Conservation (phyloP, 1,139 yeast genomes). For the Blastobotrys persicus region DNA sequence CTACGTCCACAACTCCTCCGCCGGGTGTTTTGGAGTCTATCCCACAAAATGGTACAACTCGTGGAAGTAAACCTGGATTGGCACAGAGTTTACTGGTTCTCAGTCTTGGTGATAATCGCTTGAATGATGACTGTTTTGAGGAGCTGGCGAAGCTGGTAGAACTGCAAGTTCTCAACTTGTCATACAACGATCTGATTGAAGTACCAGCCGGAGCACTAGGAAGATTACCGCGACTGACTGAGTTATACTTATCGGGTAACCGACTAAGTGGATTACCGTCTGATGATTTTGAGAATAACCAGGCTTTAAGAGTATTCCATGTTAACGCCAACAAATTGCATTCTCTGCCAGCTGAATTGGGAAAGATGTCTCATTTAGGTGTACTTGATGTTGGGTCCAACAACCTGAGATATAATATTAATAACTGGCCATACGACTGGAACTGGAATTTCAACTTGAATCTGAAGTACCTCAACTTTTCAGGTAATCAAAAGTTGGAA, state of each 20-base stretch:
- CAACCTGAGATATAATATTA: constrained; percentile 83
- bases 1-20: constrained; percentile 3
- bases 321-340: constrained; percentile 83
- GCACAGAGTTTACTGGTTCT: constrained; percentile 51
- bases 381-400: constrained; percentile 91
- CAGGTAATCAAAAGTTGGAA: constrained; percentile 90
- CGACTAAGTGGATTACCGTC: constrained; percentile 75
- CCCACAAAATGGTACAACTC: constrained; percentile 6
- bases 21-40: not conserved
- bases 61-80: constrained; percentile 10
- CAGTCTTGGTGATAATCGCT: constrained; percentile 77
- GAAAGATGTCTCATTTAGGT: constrained; percentile 60
- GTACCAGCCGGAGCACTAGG: constrained; percentile 71
- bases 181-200: constrained; percentile 82
- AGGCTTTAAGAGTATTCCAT: constrained; percentile 58
- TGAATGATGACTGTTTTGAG: constrained; percentile 75
- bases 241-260: constrained; percentile 83
- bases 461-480: constrained; percentile 76
- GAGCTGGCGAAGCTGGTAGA: constrained; percentile 59
- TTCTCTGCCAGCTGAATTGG: constrained; percentile 85
- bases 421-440: constrained; percentile 97
- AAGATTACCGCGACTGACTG: constrained; percentile 56
- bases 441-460: constrained; percentile 88
- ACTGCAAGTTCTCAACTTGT: constrained; percentile 64
- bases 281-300: constrained; percentile 71